Conservation (phyloP, 83 land plant species). For the Isoetes engelmannii region DNA sequence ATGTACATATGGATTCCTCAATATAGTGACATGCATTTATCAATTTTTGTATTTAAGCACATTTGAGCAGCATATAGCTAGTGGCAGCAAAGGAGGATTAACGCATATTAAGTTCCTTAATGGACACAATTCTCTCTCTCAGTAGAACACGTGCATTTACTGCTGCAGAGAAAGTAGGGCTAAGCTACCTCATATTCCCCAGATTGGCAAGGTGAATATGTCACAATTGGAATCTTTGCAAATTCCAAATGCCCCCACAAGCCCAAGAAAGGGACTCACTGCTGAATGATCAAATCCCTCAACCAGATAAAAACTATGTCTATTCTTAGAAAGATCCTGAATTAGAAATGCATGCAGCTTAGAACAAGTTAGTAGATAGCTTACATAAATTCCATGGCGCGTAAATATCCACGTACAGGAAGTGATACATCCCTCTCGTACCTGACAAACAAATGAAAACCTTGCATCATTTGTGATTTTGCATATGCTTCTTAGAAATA, state of each 20-base stretch:
- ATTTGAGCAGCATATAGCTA: too few relatives aligned
- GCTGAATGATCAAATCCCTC: conserved; percentile 84
- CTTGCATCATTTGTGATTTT: too few relatives aligned
- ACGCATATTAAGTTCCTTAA: too few relatives aligned
- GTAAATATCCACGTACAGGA: too few relatives aligned
- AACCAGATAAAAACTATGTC: conserved; percentile 44
- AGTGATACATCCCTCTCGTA: not conserved
- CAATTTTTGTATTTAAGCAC: too few relatives aligned
- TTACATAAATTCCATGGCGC: too few relatives aligned
- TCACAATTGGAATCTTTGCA: conserved; percentile 51
- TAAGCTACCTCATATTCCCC: conserved; percentile 55
- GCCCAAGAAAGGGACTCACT: conserved; percentile 72
- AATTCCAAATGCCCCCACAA: conserved; percentile 50
- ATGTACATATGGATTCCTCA: too few relatives aligned
- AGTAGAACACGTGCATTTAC: too few relatives aligned
- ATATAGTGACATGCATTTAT: too few relatives aligned
- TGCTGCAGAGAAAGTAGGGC: not conserved
- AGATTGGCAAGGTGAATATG: conserved; percentile 75
- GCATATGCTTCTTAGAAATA: not conserved
- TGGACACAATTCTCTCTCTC: too few relatives aligned
- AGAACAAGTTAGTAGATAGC: too few relatives aligned
- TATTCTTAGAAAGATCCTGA: conserved; percentile 91
- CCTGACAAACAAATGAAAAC: not conserved
- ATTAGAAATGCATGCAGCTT: not conserved
- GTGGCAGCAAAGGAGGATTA: too few relatives aligned